Conservation (phyloP, 441 rosid genomes). For the Brassica balearica region DNA sequence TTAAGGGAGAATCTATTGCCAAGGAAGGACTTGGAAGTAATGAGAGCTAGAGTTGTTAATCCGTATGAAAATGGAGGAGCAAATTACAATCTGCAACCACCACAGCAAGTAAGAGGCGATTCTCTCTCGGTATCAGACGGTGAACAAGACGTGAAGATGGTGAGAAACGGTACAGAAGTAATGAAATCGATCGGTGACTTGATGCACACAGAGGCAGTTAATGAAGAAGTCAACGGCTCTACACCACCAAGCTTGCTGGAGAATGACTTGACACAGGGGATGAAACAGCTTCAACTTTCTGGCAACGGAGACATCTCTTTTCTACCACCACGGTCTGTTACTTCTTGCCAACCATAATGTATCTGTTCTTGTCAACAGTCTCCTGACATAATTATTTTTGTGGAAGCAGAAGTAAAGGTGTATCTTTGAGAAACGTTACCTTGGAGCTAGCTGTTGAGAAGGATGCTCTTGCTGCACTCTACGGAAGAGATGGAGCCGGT, state of each 20-base stretch:
- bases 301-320: constrained; percentile 36
- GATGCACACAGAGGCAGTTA: constrained; percentile 37
- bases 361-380: constrained; percentile 12
- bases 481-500: constrained; percentile 54
- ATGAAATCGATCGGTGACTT: constrained; percentile 45
- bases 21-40: constrained; percentile 46
- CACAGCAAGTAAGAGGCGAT: constrained; percentile 49
- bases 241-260: constrained; percentile 34
- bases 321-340: constrained; percentile 27
- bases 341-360: constrained; percentile 44
- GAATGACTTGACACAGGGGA: constrained; percentile 34
- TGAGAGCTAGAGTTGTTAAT: constrained; percentile 36
- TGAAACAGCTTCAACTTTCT: constrained; percentile 47
- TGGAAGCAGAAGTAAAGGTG: constrained; percentile 41
- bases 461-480: constrained; percentile 47
- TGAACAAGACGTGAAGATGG: constrained; percentile 35
- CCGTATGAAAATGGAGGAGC: constrained; percentile 32
- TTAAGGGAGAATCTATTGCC: constrained; percentile 53
- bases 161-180: constrained; percentile 41
- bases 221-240: constrained; percentile 39
- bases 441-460: constrained; percentile 46
- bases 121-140: constrained; percentile 21
- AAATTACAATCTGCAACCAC: constrained; percentile 31
- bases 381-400: background rate
- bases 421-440: constrained; percentile 44